Percentiles rank a stretch among this genome's conserved stretches.
These are phyloP conservation scores for Sinapis alba DNA, from an alignment of 441 rosid genomes.

Conservation along the genomic window DNA sequence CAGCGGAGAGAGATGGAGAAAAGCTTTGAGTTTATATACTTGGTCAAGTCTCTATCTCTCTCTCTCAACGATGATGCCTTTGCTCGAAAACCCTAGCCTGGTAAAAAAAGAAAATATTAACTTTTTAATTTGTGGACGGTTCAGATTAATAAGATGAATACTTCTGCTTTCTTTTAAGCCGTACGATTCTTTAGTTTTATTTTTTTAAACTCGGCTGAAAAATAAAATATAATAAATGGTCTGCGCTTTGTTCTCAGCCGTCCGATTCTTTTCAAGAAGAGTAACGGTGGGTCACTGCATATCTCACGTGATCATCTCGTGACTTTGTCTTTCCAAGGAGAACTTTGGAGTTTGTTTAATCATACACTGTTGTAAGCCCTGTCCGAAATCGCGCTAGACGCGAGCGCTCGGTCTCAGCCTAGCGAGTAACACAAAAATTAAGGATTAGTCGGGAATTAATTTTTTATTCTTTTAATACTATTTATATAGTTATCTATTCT, in stretches of 20 bases:
- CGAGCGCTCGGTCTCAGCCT: too few species aligned
- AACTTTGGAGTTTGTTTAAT: too few species aligned
- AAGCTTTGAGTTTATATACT: constrained; percentile 36
- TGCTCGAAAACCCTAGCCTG: constrained; percentile 37
- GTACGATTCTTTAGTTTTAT: background rate
- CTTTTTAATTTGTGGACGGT: background rate
- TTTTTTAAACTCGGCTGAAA: background rate
- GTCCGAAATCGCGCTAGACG: too few species aligned
- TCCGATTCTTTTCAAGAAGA: background rate
- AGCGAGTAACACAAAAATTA: too few species aligned
- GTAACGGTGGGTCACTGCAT: background rate
- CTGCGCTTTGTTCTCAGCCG: constrained; percentile 21
- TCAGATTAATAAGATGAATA: background rate
- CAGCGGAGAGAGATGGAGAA: constrained; percentile 36
- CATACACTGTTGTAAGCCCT: too few species aligned
- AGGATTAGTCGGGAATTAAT: too few species aligned
- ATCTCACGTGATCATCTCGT: constrained; percentile 37
- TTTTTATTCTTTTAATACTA: too few species aligned
- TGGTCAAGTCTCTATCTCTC: constrained; percentile 2
- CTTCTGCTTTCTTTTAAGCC: constrained; percentile 8
- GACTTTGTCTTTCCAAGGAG: constrained; percentile 38
- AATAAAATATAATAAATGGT: background rate
- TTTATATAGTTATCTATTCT: too few species aligned
- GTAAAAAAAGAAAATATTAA: background rate
- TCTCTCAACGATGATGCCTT: background rate